Evolutionary conservation across 2,329 filamentous ascomycete genomes (phyloP).

Genomic region (Cercospora zeae-maydis): DNA sequence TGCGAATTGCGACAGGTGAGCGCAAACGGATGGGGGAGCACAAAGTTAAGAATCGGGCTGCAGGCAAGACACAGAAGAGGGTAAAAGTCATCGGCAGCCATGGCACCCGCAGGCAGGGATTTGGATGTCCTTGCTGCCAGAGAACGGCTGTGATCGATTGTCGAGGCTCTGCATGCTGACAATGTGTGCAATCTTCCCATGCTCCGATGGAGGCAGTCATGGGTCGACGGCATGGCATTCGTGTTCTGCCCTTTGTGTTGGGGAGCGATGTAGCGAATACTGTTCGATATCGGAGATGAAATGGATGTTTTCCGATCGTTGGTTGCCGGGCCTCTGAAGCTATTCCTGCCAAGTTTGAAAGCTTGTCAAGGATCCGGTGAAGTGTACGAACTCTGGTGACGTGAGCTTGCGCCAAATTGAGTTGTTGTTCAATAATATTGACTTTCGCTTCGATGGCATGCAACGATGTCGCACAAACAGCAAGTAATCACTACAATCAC

Average conservation of each 20-base stretch:
- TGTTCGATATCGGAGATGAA: constrained; percentile 1
- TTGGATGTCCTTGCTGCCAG: background rate
- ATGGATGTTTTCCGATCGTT: background rate
- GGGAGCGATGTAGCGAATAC: background rate
- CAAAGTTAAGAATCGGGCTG: background rate
- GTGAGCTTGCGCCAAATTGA: background rate
- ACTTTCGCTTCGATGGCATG: background rate
- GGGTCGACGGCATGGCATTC: background rate
- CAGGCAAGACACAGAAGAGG: background rate
- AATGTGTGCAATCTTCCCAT: background rate
- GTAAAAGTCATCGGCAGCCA: background rate
- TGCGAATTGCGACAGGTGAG: background rate
- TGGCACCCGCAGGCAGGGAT: background rate
- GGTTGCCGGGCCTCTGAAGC: background rate
- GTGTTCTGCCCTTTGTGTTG: background rate
- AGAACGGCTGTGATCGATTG: background rate
- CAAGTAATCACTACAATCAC: background rate
- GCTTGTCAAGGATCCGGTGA: constrained; percentile 2
- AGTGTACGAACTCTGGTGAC: background rate
- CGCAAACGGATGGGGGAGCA: background rate
- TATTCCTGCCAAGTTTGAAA: constrained; percentile 4
- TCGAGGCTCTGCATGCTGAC: background rate
- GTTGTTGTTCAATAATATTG: background rate
- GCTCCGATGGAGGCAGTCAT: background rate
- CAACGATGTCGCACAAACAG: background rate